Conservation (phyloP, 2,329 filamentous ascomycete genomes). For the Lecanicillium sp. region DNA sequence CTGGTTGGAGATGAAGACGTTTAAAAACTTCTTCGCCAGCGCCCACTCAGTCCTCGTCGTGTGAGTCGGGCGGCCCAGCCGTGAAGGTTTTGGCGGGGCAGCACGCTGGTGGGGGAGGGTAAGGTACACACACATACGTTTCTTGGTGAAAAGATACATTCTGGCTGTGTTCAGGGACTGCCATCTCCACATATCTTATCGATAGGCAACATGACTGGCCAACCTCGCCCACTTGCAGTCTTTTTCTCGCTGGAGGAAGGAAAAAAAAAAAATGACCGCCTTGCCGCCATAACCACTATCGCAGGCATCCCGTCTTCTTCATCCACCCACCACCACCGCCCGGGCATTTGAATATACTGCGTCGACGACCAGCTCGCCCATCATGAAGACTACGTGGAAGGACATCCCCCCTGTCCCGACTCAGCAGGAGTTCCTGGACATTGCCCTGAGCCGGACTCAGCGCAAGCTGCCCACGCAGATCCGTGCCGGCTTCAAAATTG, state of each 20-base stretch:
- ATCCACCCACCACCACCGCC: conserved; percentile 7
- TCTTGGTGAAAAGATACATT: conserved; percentile 2
- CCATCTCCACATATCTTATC: conserved; percentile 12
- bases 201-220: conserved; percentile 15
- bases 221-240: conserved; percentile 4
- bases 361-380: conserved; percentile 23
- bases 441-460: conserved; percentile 90
- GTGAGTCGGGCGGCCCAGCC: no score
- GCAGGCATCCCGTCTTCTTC: conserved; percentile 7
- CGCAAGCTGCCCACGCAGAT: conserved; percentile 92
- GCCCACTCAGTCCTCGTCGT: no score
- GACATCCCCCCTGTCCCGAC: conserved; percentile 85
- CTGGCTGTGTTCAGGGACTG: not conserved
- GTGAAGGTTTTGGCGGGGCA: no score
- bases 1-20: no score
- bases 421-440: conserved; percentile 93
- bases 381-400: conserved; percentile 59
- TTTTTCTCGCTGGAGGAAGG: conserved; percentile 5
- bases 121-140: conserved; percentile 2
- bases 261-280: conserved; percentile 27
- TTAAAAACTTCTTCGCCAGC: no score
- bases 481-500: conserved; percentile 88
- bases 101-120: not conserved
- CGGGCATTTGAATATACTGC: conserved; percentile 6
- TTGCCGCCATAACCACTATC: conserved; percentile 5